Conservation (phyloP, 768 basidiomycete species). For the Amanita pallidorosea region DNA sequence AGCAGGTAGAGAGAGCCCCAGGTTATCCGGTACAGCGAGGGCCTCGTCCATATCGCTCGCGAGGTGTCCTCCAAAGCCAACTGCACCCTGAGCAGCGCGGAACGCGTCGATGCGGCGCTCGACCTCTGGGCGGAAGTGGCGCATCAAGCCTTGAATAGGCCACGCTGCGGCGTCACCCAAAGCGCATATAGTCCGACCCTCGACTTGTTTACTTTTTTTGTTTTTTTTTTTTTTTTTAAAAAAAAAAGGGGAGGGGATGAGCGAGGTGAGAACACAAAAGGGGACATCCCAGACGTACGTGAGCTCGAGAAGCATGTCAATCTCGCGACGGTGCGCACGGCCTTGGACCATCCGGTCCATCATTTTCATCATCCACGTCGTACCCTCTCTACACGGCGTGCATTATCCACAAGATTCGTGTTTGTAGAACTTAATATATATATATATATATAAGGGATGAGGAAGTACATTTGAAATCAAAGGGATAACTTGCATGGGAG, state of each 20-base stretch:
- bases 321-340: constrained; percentile 83
- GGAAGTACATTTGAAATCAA: no score
- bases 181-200: no score
- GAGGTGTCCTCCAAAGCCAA: constrained; percentile 81
- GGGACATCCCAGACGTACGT: no score
- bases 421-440: constrained; percentile 95
- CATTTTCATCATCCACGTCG: constrained; percentile 99
- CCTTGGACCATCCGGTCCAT: constrained; percentile 96
- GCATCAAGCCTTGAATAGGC: constrained; percentile 97
- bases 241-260: no score
- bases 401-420: constrained; percentile 98
- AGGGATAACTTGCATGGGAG: constrained; percentile 46
- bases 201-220: no score
- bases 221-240: no score
- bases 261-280: no score
- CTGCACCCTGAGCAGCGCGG: constrained; percentile 66
- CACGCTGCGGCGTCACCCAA: constrained; percentile 95
- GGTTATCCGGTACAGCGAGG: constrained; percentile 64
- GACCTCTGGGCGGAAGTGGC: constrained; percentile 94
- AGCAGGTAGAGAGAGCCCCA: constrained; percentile 37
- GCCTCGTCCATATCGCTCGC: constrained; percentile 57
- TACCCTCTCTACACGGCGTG: constrained; percentile 89
- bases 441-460: no score
- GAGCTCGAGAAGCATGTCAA: constrained; percentile 94
- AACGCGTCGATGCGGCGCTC: constrained; percentile 79